Percentiles rank a stretch among this genome's conserved stretches.
Conservation (phyloP, 1,139 yeast genomes). For the Debaryomycetaceae sp. region DNA sequence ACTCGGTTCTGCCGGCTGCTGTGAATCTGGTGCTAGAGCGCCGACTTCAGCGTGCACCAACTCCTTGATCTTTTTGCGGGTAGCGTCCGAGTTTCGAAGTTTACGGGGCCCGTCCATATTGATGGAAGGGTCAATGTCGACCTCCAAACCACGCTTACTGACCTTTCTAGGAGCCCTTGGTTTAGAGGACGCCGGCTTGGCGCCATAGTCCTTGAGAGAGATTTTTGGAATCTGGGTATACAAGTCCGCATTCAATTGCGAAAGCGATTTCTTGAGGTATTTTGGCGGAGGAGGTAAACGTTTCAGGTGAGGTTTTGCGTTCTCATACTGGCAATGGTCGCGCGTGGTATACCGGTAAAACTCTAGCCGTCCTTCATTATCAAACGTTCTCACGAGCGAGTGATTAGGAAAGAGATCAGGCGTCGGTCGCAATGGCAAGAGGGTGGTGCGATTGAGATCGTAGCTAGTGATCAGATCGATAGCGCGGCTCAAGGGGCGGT, state of each 20-base stretch:
- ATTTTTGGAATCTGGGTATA: slow-evolving; percentile 15
- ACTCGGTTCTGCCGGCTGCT: neutral
- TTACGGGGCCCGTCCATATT: neutral
- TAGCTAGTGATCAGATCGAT: slow-evolving; percentile 36
- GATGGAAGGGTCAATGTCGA: neutral
- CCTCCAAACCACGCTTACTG: neutral
- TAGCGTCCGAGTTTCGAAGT: neutral
- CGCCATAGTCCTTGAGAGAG: slow-evolving; percentile 8
- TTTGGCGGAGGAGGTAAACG: slow-evolving; percentile 2
- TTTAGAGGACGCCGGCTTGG: neutral
- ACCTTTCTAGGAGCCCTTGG: neutral
- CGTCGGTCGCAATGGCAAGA: slow-evolving; percentile 13
- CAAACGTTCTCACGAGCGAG: slow-evolving; percentile 51
- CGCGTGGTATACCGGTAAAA: slow-evolving; percentile 56
- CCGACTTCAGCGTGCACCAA: neutral
- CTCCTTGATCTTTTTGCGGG: neutral
- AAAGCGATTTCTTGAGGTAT: slow-evolving; percentile 4
- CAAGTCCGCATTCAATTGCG: slow-evolving; percentile 13
- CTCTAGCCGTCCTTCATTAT: slow-evolving; percentile 63
- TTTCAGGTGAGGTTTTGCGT: slow-evolving; percentile 3
- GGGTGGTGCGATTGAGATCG: slow-evolving; percentile 13
- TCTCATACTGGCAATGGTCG: slow-evolving; percentile 4
- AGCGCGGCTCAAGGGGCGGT: slow-evolving; percentile 37
- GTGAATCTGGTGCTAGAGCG: too few species aligned
- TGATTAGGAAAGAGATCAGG: slow-evolving; percentile 14